A percentile compares a stretch with the other conserved stretches of the same genome.
phyloP scores from a whole-genome alignment of 2,329 filamentous ascomycete species.

The Calonectria henricotiae region DNA sequence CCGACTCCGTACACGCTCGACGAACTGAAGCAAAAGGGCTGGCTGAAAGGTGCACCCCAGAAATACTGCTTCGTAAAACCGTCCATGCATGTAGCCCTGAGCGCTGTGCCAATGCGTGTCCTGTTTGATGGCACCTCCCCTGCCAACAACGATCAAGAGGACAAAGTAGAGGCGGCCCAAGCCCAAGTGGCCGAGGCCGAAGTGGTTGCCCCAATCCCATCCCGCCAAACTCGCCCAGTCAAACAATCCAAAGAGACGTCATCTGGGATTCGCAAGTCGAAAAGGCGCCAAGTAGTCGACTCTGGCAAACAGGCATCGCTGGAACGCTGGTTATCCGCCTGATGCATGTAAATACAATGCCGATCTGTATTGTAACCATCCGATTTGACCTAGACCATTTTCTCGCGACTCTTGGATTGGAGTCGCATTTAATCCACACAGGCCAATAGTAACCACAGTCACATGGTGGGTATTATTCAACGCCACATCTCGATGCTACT shows the following conservation, averaged over 20 bases:
- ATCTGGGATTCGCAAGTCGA: neutral
- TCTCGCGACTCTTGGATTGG: neutral
- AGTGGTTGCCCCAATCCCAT: neutral
- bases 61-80: conserved; percentile 17
- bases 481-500: no score
- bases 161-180: neutral
- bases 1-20: conserved; percentile 1
- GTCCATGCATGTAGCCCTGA: conserved; percentile 1
- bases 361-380: neutral
- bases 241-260: neutral
- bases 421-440: no score
- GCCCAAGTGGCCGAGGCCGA: neutral
- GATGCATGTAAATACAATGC: neutral
- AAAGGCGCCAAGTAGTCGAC: neutral
- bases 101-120: neutral
- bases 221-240: neutral
- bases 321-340: neutral
- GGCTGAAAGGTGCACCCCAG: conserved; percentile 6
- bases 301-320: conserved; percentile 2
- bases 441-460: no score
- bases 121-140: neutral
- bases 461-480: no score
- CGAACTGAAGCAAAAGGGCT: conserved; percentile 14
- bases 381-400: neutral
- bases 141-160: neutral